A percentile compares a stretch with the other conserved stretches of the same genome.
Conservation (phyloP, 805 yeast genomes). For the Isabelozyma pseudorhagii region DNA sequence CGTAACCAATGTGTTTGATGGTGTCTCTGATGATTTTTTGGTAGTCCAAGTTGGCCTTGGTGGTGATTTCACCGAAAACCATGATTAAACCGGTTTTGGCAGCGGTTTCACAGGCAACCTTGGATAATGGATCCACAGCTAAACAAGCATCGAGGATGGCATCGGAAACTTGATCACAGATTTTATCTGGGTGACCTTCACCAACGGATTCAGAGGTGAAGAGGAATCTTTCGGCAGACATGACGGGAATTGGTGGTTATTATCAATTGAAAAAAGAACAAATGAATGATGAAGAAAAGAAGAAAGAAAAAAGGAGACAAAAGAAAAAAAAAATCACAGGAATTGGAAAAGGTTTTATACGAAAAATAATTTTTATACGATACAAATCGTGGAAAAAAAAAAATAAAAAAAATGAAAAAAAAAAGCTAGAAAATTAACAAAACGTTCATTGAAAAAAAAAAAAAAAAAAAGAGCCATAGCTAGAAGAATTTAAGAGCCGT, state of each 20-base stretch:
- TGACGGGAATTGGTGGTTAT: neutral
- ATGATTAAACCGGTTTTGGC: slow-evolving; percentile 99
- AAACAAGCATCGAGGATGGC: slow-evolving; percentile 98
- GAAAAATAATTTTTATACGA: neutral
- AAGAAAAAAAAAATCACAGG: neutral
- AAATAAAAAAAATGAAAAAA: neutral
- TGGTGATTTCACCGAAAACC: slow-evolving; percentile 99
- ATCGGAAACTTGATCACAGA: slow-evolving; percentile 98
- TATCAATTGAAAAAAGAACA: neutral
- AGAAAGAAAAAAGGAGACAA: neutral
- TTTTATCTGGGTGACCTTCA: slow-evolving; percentile 94
- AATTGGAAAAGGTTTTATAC: neutral
- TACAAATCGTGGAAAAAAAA: neutral
- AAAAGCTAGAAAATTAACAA: neutral
- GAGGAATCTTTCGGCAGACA: slow-evolving; percentile 43
- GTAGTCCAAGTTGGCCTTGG: slow-evolving; percentile 92
- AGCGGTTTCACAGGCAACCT: slow-evolving; percentile 99
- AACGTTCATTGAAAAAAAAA: neutral
- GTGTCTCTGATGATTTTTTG: slow-evolving; percentile 98
- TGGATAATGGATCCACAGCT: slow-evolving; percentile 91
- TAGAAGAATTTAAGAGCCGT: too few relatives aligned
- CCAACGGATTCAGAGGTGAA: slow-evolving; percentile 89
- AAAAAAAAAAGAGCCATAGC: neutral
- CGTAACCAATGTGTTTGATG: slow-evolving; percentile 97
- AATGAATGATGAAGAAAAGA: slow-evolving; percentile 1